phyloP scores from a whole-genome alignment of 2,329 filamentous ascomycete genomes.

The Fusarium haematococcum region DNA sequence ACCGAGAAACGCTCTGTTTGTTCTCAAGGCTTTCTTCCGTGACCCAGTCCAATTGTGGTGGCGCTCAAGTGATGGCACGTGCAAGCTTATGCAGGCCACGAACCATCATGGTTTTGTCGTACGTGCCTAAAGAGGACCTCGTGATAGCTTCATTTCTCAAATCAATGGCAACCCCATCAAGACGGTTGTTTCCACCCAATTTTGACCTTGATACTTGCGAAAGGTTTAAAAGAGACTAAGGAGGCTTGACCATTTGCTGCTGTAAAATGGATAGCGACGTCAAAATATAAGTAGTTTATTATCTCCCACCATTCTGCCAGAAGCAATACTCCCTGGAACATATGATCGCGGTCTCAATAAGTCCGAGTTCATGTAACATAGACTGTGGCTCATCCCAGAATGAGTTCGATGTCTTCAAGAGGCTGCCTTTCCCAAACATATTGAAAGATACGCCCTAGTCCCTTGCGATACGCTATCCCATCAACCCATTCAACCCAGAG shows the following conservation, averaged over 20 bases:
- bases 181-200: background rate
- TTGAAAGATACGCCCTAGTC: background rate
- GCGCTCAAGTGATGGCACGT: background rate
- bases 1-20: accelerated
- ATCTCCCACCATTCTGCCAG: background rate
- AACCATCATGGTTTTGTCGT: background rate
- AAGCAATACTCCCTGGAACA: background rate
- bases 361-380: background rate
- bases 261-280: background rate
- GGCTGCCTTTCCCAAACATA: background rate
- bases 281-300: background rate
- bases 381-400: background rate
- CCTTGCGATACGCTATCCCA: background rate
- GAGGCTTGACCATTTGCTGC: background rate
- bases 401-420: background rate
- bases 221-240: background rate
- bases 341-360: no score
- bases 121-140: background rate
- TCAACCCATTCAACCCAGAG: background rate
- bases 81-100: background rate
- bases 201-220: background rate
- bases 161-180: background rate
- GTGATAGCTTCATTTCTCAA: background rate
- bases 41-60: background rate
- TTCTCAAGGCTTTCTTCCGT: background rate